These are phyloP conservation scores for Trichoderma erinaceum DNA, from an alignment of 495 filamentous ascomycete genomes.

Conservation along the genomic window DNA sequence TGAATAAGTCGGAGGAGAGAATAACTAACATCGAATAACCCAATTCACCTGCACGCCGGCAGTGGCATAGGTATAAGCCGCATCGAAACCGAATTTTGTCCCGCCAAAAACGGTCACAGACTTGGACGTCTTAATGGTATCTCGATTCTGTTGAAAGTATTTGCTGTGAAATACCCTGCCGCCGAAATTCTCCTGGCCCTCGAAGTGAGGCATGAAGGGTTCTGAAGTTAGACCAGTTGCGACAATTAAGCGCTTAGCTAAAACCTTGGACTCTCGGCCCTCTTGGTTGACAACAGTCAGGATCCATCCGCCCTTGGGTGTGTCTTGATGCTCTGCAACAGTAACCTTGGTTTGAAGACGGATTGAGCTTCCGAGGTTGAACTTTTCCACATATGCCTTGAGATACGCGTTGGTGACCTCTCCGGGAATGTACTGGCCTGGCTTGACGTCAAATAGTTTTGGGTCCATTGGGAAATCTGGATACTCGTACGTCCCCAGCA, in stretches of 20 bases:
- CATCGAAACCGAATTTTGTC: slow-evolving; percentile 73
- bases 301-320: slow-evolving; percentile 34
- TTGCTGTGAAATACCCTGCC: slow-evolving; percentile 59
- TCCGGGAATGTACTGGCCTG: slow-evolving; percentile 64
- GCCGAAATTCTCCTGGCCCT: slow-evolving; percentile 32
- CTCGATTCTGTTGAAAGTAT: slow-evolving; percentile 40
- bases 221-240: slow-evolving; percentile 36
- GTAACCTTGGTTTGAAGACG: slow-evolving; percentile 48
- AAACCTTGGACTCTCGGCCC: slow-evolving; percentile 18
- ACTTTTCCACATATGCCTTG: slow-evolving; percentile 53
- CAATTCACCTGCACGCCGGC: slow-evolving; percentile 63
- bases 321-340: slow-evolving; percentile 42
- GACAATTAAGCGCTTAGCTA: slow-evolving; percentile 30
- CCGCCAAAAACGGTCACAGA: slow-evolving; percentile 60
- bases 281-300: slow-evolving; percentile 29
- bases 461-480: slow-evolving; percentile 67
- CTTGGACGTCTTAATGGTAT: slow-evolving; percentile 28
- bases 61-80: slow-evolving; percentile 60
- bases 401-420: slow-evolving; percentile 60
- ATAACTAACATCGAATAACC: slow-evolving; percentile 59
- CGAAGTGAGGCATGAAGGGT: slow-evolving; percentile 33
- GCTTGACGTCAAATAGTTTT: slow-evolving; percentile 51
- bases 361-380: slow-evolving; percentile 49
- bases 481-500: slow-evolving; percentile 62
- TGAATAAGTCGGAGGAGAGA: not conserved